Evolutionary conservation across 768 basidiomycete species (phyloP).

Genomic region (Lepiota brunneoincarnata): DNA sequence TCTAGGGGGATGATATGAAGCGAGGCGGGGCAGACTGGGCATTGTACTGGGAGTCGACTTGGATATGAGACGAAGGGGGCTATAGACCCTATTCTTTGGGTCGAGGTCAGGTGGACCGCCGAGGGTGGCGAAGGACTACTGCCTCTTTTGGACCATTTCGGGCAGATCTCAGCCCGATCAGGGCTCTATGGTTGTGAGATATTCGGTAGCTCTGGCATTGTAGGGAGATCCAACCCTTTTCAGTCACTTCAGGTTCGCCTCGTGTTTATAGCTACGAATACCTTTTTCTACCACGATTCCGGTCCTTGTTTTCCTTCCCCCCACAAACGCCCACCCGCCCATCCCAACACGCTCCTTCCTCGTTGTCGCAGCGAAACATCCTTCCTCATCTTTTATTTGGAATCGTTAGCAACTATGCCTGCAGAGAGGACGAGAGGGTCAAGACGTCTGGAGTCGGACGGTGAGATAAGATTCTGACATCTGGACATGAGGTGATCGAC

Average conservation of each 20-base stretch:
- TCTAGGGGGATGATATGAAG: conserved; percentile 1
- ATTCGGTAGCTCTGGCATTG: conserved; percentile 12
- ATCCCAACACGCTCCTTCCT: conserved; percentile 9
- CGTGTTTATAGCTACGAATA: conserved; percentile 29
- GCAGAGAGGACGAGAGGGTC: conserved; percentile 27
- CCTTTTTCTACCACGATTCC: conserved; percentile 20
- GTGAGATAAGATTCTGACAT: conserved; percentile 15
- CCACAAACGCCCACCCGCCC: conserved; percentile 8
- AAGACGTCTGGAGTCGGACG: conserved; percentile 23
- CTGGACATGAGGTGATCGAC: conserved; percentile 3
- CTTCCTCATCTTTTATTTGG: neutral
- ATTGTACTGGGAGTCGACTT: neutral
- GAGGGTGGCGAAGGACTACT: neutral
- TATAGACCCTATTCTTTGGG: neutral
- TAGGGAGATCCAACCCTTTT: conserved; percentile 21
- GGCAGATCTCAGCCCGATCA: conserved; percentile 31
- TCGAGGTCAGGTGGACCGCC: conserved; percentile 7
- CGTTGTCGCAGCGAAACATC: conserved; percentile 11
- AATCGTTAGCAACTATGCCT: conserved; percentile 23
- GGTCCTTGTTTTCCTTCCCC: conserved; percentile 20
- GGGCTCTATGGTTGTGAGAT: conserved; percentile 19
- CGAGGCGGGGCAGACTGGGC: neutral
- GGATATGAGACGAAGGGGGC: neutral
- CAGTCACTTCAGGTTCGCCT: conserved; percentile 22
- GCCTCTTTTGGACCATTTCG: conserved; percentile 17